Base-by-base conservation (phyloP, 2,329 filamentous ascomycete genomes). In the Arthrinium puccinioides region DNA sequence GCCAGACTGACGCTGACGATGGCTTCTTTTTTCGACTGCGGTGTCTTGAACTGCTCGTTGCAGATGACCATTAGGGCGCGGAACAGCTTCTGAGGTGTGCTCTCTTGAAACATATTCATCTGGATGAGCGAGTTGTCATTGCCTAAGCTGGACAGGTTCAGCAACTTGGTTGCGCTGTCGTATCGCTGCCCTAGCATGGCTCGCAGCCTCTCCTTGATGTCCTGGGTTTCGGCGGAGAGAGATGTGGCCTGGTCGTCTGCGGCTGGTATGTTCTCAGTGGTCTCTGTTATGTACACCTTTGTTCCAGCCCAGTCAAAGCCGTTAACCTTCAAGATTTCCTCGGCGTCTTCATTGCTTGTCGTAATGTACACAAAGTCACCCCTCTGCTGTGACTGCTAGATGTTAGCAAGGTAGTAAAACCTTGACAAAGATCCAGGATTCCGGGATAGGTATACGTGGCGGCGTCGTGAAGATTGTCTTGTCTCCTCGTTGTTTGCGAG, bases 21-120 rank as follows among this genome's bases (percentile, higher is more conserved):
- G 5, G 83, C 82, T 32, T 88, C 82, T 34, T 79, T 75, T 58
- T 89, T 89, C 34, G 83, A 80, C 42, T 82, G 70, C 10, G 74
- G 56, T 3, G 74, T 81, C 47, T 82, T 80, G 65, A 95, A 94
- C 14, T 83, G 74, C 43, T 77, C 67, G 37, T 94, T 81, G 56
- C 86, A 88, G 32, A 96, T 80, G 41, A 78, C 79, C 85, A 97
- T 94, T 44, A 97, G 70, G 2, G 86, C 90, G 36, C 85, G 86
- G 63, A 97, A 96, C 44, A 95, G 85, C 59, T 96, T 98, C 45
- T 84, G 76, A 31, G 84, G 79, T 2, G 80, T 81, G 4, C 82
- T 78, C 41, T 74, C 76, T 44, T 79, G 74, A 56, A 94, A 88
- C 52, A 90, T 84, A 25, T 85, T 85, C 60, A 88, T 79, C 28